Percentiles rank a stretch among this genome's conserved stretches.
phyloP scores from a whole-genome alignment of 2,329 filamentous ascomycete species.

The Harringtonia lauricola region DNA sequence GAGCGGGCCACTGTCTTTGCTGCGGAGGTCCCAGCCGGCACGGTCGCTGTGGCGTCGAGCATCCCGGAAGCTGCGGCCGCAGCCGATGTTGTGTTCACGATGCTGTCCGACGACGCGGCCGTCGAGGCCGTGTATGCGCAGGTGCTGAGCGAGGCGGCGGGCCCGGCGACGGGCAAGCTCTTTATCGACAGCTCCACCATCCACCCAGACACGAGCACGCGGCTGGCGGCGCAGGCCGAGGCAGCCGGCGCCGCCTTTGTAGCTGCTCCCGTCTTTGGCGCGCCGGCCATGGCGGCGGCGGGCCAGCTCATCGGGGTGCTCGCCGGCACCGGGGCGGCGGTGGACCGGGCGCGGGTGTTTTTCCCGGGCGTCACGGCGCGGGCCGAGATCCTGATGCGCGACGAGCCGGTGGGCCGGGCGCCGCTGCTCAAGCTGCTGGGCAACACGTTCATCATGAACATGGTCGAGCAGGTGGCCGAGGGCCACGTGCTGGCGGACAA shows the following conservation, averaged over 20 bases:
- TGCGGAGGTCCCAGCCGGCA: constrained; percentile 45
- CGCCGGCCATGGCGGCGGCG: constrained; percentile 57
- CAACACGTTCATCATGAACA: constrained; percentile 77
- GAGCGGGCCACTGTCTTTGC: constrained; percentile 55
- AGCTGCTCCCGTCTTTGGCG: constrained; percentile 59
- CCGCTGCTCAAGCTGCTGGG: constrained; percentile 71
- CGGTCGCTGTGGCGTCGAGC: constrained; percentile 51
- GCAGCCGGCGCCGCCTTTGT: constrained; percentile 61
- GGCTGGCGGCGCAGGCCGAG: constrained; percentile 45
- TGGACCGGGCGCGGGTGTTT: constrained; percentile 57
- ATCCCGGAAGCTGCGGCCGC: constrained; percentile 54
- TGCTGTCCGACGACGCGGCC: constrained; percentile 69
- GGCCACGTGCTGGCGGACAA: constrained; percentile 73
- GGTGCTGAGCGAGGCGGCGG: constrained; percentile 46
- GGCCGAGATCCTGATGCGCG: constrained; percentile 58
- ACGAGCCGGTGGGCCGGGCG: constrained; percentile 57
- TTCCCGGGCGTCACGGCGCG: constrained; percentile 62
- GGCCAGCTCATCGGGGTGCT: constrained; percentile 65
- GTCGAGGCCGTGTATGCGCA: constrained; percentile 64
- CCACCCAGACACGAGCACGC: constrained; percentile 69
- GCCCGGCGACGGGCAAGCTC: constrained; percentile 54
- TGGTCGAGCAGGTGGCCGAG: constrained; percentile 70
- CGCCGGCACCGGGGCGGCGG: constrained; percentile 49
- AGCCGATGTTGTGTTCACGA: constrained; percentile 73
- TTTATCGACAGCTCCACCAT: constrained; percentile 84